Base-by-base conservation (phyloP, 805 yeast species). In the Priceomyces melissophilus region DNA sequence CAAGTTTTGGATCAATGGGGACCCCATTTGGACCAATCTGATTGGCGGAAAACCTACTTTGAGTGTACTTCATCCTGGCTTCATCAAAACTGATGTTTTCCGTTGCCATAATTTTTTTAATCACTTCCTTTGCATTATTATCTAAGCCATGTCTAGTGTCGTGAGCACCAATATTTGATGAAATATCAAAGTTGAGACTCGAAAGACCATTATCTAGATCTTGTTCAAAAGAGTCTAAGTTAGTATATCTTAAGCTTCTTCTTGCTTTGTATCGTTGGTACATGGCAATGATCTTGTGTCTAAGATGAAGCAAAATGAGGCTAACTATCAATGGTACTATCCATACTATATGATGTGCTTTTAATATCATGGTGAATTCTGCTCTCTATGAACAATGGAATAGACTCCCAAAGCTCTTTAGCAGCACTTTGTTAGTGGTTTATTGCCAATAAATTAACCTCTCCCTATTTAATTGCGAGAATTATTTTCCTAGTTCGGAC, bases 81-180 rank as follows among this genome's bases (percentile, higher is more conserved):
- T 78, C 78, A 56, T 86, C 95, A 55, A 86, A 86, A 1, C 75
- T 52, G 23, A 84, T 46, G 28, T 66, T 56, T 38, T 73, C 61
- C 4, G 57, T 53, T 5, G 67, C 54, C 93, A 86, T 86, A 6
- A 84, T 64, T 23, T 58, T 46, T 42, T 67, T 65, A 2, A 86
- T 77, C 40, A 64, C 72, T 12, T 52, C 50, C 57, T 80, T 82
- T 2, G 85, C 76, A 4, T 43, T 53, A 30, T 69, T 78, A 54
- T 78, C 80, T 28, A 86, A 64, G 0, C 93, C 93, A n/a, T 61
- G 52, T 40, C 95, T 72, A 1, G 64, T 31, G 52, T 86, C 95
- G 8, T 61, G 64, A n/a, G 53, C 43, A 15, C 58, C 59, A 10
- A 71, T 61, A 35, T 75, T 69, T 2, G 63, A 47, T 3, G 53